Conservation (phyloP, 306 rosid species). For the Aeschynomene evenia region DNA sequence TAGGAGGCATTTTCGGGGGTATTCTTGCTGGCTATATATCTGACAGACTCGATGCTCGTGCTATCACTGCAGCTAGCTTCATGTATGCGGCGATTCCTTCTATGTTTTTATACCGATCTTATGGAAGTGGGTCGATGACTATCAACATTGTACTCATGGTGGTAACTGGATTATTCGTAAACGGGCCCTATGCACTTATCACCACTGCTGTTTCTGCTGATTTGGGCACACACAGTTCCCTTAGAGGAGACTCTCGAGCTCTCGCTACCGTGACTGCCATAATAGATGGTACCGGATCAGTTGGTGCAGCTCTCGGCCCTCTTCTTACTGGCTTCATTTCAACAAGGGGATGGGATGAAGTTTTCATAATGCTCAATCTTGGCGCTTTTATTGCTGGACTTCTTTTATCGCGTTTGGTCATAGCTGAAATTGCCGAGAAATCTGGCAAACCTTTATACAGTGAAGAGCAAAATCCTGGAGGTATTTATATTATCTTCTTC, state of each 20-base stretch:
- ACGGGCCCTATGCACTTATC: conserved; percentile 87
- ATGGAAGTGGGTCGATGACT: conserved; percentile 53
- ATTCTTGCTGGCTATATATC: conserved; percentile 82
- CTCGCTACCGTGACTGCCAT: conserved; percentile 85
- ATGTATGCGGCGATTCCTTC: conserved; percentile 73
- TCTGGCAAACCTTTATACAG: conserved; percentile 34
- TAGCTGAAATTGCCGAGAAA: conserved; percentile 59
- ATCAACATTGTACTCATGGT: conserved; percentile 72
- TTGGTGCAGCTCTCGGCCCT: conserved; percentile 89
- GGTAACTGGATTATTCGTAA: conserved; percentile 70
- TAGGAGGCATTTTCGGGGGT: conserved; percentile 84
- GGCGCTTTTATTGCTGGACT: conserved; percentile 79
- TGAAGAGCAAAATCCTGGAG: conserved; percentile 43
- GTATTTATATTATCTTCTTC: conserved; percentile 39
- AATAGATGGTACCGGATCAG: conserved; percentile 85
- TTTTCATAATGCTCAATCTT: conserved; percentile 56
- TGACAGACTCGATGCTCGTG: conserved; percentile 78
- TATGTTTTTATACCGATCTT: conserved; percentile 56
- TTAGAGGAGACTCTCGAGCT: conserved; percentile 77
- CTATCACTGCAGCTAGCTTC: conserved; percentile 76
- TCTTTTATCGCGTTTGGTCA: conserved; percentile 59
- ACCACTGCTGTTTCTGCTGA: conserved; percentile 92
- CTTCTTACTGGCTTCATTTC: conserved; percentile 80
- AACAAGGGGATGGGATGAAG: conserved; percentile 67
- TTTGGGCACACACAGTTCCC: conserved; percentile 78